Conservation (phyloP, 2,329 filamentous ascomycete genomes). For the Penicillium sp. region DNA sequence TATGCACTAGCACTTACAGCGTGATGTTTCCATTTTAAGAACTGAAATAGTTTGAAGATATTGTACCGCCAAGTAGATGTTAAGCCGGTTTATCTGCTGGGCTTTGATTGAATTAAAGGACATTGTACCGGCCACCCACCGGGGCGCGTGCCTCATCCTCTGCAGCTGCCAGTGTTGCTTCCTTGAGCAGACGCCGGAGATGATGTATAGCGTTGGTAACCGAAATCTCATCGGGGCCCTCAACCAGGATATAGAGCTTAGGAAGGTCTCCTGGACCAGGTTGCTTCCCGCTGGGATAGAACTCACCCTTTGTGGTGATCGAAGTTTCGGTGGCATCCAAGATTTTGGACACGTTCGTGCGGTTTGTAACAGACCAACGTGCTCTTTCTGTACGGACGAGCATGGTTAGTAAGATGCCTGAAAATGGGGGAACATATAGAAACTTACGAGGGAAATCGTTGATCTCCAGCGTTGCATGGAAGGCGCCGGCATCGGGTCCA, state of each 20-base stretch:
- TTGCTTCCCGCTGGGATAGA: conserved; percentile 77
- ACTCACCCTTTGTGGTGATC: conserved; percentile 95
- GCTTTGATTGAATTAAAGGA: conserved; percentile 61
- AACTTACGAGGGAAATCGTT: conserved; percentile 85
- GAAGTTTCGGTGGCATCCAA: conserved; percentile 90
- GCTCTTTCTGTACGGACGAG: conserved; percentile 65
- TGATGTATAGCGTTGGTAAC: conserved; percentile 89
- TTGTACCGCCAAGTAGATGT: conserved; percentile 7
- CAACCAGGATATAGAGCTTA: conserved; percentile 97
- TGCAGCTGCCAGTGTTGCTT: conserved; percentile 83
- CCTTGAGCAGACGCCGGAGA: conserved; percentile 79
- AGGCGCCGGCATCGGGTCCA: conserved; percentile 91
- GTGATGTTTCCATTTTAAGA: too few species aligned
- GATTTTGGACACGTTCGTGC: conserved; percentile 97
- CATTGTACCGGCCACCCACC: conserved; percentile 77
- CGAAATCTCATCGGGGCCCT: conserved; percentile 80
- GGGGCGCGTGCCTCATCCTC: conserved; percentile 80
- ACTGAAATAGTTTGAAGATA: not conserved
- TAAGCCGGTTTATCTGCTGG: not conserved
- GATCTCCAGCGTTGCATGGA: conserved; percentile 96
- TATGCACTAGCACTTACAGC: too few species aligned
- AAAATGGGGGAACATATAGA: not conserved
- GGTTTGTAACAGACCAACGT: conserved; percentile 96
- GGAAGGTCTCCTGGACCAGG: conserved; percentile 70
- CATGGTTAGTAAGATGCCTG: conserved; percentile 10